Evolutionary conservation across 2,329 filamentous ascomycete species (phyloP).

Genomic region (Davidsoniella neocaledoniae): DNA sequence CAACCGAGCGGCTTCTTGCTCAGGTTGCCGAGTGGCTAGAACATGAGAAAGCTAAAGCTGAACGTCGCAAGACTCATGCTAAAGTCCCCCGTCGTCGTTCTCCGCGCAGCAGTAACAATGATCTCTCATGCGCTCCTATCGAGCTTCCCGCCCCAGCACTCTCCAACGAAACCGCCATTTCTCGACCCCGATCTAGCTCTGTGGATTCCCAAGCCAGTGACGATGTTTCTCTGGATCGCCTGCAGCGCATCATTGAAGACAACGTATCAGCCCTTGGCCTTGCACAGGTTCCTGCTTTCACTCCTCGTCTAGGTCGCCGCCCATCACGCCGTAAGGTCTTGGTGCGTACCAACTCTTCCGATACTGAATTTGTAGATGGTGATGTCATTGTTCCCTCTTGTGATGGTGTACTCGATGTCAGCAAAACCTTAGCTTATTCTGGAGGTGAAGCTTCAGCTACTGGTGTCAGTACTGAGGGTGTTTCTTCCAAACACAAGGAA

Average conservation of each 20-base stretch:
- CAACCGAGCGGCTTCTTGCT: constrained; percentile 42
- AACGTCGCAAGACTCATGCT: constrained; percentile 32
- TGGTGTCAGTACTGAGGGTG: not conserved
- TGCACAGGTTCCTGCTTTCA: constrained; percentile 26
- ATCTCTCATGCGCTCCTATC: constrained; percentile 10
- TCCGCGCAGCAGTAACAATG: constrained; percentile 11
- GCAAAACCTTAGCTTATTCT: constrained; percentile 66
- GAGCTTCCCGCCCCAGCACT: not conserved
- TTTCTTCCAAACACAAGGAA: constrained; percentile 26
- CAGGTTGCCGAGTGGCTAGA: constrained; percentile 76
- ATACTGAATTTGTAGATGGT: constrained; percentile 72
- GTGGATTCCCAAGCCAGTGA: constrained; percentile 46
- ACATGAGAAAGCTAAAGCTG: constrained; percentile 50
- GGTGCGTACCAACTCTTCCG: constrained; percentile 45
- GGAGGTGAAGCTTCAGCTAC: constrained; percentile 29
- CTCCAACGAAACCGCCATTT: not conserved
- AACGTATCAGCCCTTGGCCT: constrained; percentile 40
- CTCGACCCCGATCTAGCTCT: constrained; percentile 31
- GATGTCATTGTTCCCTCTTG: constrained; percentile 71
- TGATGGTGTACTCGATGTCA: constrained; percentile 74
- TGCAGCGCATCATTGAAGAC: constrained; percentile 65
- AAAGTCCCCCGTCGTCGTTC: constrained; percentile 24
- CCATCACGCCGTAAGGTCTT: constrained; percentile 22
- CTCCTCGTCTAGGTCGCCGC: constrained; percentile 26
- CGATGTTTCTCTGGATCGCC: constrained; percentile 56